phyloP scores from a whole-genome alignment of 2,329 filamentous ascomycete genomes.

The Mycosphaerella sp. region DNA sequence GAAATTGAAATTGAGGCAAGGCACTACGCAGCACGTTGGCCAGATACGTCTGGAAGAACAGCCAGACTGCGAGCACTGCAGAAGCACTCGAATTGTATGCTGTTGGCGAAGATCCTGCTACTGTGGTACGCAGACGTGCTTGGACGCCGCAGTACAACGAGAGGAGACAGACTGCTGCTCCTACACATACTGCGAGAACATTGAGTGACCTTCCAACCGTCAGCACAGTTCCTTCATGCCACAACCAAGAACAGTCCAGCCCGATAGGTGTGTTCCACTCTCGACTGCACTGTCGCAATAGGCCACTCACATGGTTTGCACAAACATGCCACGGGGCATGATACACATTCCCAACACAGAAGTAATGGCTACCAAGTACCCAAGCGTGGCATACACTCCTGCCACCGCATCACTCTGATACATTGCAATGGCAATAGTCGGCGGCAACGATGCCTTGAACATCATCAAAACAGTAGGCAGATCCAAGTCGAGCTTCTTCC shows the following conservation, averaged over 20 bases:
- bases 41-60: conserved; percentile 64
- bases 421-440: conserved; percentile 33
- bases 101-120: conserved; percentile 26
- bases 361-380: conserved; percentile 61
- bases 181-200: conserved; percentile 51
- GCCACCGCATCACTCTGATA: conserved; percentile 46
- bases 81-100: conserved; percentile 67
- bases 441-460: conserved; percentile 34
- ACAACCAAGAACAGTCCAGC: background rate
- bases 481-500: conserved; percentile 31
- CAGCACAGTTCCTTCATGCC: background rate
- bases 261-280: background rate
- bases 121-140: conserved; percentile 55
- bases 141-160: conserved; percentile 59
- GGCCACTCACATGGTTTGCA: conserved; percentile 58
- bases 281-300: background rate
- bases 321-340: conserved; percentile 64
- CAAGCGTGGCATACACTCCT: conserved; percentile 49
- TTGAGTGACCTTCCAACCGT: conserved; percentile 57
- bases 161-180: conserved; percentile 54
- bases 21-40: conserved; percentile 61
- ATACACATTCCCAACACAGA: conserved; percentile 59
- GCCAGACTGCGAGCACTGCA: conserved; percentile 63
- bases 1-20: conserved; percentile 60
- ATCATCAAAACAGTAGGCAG: conserved; percentile 29